Base-by-base conservation (phyloP, 1,139 yeast species). In the Saccharomyces uvarum region DNA sequence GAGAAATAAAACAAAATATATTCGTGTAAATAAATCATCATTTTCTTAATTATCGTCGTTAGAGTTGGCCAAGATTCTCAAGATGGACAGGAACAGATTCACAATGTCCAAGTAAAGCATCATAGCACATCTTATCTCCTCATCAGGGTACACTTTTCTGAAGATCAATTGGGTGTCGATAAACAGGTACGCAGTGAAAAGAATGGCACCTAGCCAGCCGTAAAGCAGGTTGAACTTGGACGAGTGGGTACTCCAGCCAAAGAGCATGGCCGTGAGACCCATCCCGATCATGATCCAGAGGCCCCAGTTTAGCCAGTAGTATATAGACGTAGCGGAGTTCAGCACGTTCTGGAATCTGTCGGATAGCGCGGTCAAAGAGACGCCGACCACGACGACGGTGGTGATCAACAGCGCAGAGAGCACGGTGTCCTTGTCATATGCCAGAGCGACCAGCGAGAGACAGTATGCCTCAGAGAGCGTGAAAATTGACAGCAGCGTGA, bases 141-240 rank as follows among this genome's bases (percentile, higher is more conserved):
- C 97, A 61, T 88, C 97, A 57, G 95, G 85, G 66, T 86, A 87
- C 63, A 80, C 86, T 56, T 84, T 85, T 65, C 88, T 86, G 81
- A 89, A 79, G 53, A 93, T 80, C 60, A 82, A 72, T 71, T 89
- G 96, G 28, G 96, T 89, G 69, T 89, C 97, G 53, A 88, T 81
- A 55, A 89, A 72, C 54, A 89, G 80, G 68, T 86, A 89, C 7
- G 84, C 79, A 24, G 86, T 76, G 71, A 89, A 90, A 5, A 89
- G 73, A 42, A 84, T 65, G 3, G 95, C 93, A 14, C 95, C 96
- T 51, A 84, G 68, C 55, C 83, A 80, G 44, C 91, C 81, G 72
- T 86, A 88, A 4, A 83, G 72, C 61, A 85, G 69, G 63, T 86
- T 89, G 51, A 80, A 70, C 29, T 77, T 73, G 24, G 77, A 71